Evolutionary conservation across 257 asterid genomes (phyloP).

Genomic region (Solanum chilense): DNA sequence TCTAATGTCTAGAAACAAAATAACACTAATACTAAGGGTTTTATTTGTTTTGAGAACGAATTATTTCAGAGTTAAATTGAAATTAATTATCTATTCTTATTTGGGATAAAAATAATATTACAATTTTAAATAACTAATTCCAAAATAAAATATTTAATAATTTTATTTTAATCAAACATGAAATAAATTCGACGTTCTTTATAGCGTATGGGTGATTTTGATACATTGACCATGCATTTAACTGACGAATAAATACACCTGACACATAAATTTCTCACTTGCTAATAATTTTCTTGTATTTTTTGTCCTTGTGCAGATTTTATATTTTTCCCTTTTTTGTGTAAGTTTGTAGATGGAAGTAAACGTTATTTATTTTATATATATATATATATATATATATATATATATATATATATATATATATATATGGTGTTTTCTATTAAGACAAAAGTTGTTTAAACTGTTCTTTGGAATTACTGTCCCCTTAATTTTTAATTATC

Average conservation of each 20-base stretch:
- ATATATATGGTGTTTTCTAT: not conserved
- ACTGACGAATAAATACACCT: not conserved
- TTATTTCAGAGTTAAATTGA: no score
- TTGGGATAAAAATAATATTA: no score
- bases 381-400: not conserved
- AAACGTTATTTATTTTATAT: not conserved
- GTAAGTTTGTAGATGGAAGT: not conserved
- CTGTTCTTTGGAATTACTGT: conserved; percentile 1
- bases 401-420: not conserved
- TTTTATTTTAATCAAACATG: no score
- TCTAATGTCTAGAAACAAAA: no score
- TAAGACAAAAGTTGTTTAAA: not conserved
- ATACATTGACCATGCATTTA: not conserved
- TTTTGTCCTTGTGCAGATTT: not conserved
- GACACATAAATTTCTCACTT: not conserved
- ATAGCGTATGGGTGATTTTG: not conserved
- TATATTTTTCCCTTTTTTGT: not conserved
- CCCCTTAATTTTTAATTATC: not conserved
- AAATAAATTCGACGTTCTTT: rapidly evolving
- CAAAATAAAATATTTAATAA: no score
- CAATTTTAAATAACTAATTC: no score
- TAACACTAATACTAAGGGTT: no score
- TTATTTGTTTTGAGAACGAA: no score
- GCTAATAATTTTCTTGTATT: not conserved
- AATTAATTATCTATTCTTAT: no score